Evolutionary conservation across 768 basidiomycete species (phyloP).

Genomic region (Goffeauzyma gilvescens): DNA sequence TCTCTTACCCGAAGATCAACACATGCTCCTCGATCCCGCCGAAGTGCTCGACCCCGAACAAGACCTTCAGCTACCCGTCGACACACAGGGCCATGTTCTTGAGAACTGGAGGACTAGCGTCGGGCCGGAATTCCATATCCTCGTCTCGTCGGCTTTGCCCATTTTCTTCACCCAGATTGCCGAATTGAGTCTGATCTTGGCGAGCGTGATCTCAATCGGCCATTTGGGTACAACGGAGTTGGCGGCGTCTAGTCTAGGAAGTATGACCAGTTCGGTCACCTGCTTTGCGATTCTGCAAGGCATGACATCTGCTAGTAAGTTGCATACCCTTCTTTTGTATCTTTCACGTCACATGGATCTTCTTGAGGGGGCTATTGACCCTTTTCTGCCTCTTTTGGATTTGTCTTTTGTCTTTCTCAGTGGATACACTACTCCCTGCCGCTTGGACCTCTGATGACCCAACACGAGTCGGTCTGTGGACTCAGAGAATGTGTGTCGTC

Average conservation of each 20-base stretch:
- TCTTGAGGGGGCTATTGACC: too few species aligned
- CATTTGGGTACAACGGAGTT: constrained; percentile 78
- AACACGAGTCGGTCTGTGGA: constrained; percentile 69
- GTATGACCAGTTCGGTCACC: constrained; percentile 38
- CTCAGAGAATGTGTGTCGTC: constrained; percentile 59
- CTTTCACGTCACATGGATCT: too few species aligned
- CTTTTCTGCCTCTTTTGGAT: too few species aligned
- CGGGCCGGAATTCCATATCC: constrained; percentile 20
- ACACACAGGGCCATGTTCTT: constrained; percentile 17
- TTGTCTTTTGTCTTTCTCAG: too few species aligned
- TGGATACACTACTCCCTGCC: constrained; percentile 83
- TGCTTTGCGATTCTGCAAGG: constrained; percentile 67
- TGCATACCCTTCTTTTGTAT: too few species aligned
- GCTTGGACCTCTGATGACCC: constrained; percentile 85
- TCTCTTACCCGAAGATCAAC: constrained; percentile 7
- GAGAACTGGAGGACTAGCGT: constrained; percentile 20
- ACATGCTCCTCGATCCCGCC: constrained; percentile 28
- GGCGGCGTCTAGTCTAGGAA: constrained; percentile 45
- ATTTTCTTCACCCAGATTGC: constrained; percentile 26
- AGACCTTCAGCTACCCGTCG: constrained; percentile 25
- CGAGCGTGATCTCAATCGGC: constrained; percentile 69
- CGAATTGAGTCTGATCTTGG: constrained; percentile 70
- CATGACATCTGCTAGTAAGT: constrained; percentile 46
- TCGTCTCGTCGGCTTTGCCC: constrained; percentile 18
- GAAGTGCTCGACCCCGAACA: constrained; percentile 23